Evolutionary conservation across 441 rosid genomes (phyloP).

Genomic region (Mallotus japonicus): DNA sequence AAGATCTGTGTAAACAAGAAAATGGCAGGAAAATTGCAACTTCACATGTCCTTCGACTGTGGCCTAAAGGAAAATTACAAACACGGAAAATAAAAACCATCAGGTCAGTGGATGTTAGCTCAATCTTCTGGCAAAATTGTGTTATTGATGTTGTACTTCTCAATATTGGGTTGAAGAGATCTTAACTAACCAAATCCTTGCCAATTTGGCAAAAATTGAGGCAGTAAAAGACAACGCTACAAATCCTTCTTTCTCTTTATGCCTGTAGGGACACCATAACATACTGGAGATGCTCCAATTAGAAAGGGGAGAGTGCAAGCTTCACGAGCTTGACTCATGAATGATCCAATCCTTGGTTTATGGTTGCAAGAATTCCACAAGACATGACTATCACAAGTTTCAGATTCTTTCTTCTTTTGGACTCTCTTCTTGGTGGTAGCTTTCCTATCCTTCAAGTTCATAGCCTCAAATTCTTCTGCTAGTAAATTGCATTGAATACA

Average conservation of each 20-base stretch:
- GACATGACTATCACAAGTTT: conserved; percentile 22
- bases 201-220: background rate
- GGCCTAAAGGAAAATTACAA: background rate
- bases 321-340: conserved; percentile 76
- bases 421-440: conserved; percentile 45
- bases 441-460: conserved; percentile 41
- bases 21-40: no score
- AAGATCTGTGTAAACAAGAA: no score
- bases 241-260: conserved; percentile 54
- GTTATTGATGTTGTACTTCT: background rate
- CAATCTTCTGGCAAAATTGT: background rate
- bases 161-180: background rate
- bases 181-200: background rate
- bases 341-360: conserved; percentile 66
- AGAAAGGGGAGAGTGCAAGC: conserved; percentile 70
- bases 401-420: conserved; percentile 38
- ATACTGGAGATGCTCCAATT: conserved; percentile 92
- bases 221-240: conserved; percentile 12
- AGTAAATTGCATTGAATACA: conserved; percentile 49
- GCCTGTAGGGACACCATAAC: conserved; percentile 92
- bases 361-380: conserved; percentile 40
- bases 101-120: background rate
- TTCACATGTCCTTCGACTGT: no score
- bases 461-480: conserved; percentile 58
- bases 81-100: background rate